Conservation (phyloP, 1,284 basidiomycete genomes). For the Sporisorium scitamineum region DNA sequence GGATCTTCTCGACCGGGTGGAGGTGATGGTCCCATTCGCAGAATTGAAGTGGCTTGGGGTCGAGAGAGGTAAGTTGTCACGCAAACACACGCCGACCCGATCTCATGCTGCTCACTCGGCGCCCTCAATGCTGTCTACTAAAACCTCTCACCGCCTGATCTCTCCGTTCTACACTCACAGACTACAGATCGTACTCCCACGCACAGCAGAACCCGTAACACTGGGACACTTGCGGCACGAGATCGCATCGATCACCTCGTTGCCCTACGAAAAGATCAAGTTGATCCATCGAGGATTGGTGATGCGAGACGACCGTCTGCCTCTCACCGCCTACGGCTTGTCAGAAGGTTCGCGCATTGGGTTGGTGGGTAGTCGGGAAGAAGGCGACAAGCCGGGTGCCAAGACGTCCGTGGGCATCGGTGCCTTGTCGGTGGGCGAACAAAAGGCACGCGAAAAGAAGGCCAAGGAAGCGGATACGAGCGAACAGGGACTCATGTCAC, state of each 20-base stretch:
- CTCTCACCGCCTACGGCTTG: slow-evolving; percentile 58
- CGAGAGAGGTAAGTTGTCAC: slow-evolving; percentile 52
- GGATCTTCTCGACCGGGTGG: slow-evolving; percentile 12
- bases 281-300: slow-evolving; percentile 60
- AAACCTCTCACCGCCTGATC: background rate
- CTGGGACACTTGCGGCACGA: slow-evolving; percentile 61
- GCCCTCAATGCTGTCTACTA: background rate
- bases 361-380: slow-evolving; percentile 52
- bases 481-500: slow-evolving; percentile 51
- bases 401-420: slow-evolving; percentile 29
- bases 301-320: slow-evolving; percentile 60
- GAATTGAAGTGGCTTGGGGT: slow-evolving; percentile 62
- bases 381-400: slow-evolving; percentile 47
- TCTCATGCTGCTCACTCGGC: background rate
- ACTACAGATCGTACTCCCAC: slow-evolving; percentile 51
- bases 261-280: slow-evolving; percentile 59
- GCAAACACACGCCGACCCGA: background rate
- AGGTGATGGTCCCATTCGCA: slow-evolving; percentile 31
- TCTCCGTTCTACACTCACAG: slow-evolving; percentile 15
- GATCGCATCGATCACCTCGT: slow-evolving; percentile 55
- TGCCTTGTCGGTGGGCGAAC: slow-evolving; percentile 37
- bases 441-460: slow-evolving; percentile 47
- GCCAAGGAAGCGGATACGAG: slow-evolving; percentile 34
- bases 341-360: slow-evolving; percentile 58
- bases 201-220: slow-evolving; percentile 38